These are phyloP conservation scores for Exophiala calicioides DNA, from an alignment of 2,329 filamentous ascomycete species.

Conservation along the genomic window DNA sequence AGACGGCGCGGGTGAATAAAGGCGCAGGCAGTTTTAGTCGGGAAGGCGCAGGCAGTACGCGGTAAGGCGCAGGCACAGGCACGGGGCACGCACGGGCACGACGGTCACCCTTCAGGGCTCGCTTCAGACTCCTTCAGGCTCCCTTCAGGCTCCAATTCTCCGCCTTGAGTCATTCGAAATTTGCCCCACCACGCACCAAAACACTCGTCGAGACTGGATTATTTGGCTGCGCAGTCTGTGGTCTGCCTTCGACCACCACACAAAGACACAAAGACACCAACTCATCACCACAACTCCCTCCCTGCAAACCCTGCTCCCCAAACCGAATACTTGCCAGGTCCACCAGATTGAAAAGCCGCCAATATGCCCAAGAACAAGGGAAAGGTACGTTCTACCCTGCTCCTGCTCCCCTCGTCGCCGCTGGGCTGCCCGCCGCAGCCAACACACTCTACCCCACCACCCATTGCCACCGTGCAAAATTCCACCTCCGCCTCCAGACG, in stretches of 20 bases:
- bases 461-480: no score
- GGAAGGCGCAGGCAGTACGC: no score
- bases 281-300: neutral
- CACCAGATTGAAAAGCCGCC: conserved; percentile 29
- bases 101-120: no score
- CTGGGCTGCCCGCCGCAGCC: no score
- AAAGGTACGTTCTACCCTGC: conserved; percentile 90
- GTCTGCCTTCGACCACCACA: neutral
- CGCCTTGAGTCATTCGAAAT: neutral
- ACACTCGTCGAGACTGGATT: conserved; percentile 2
- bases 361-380: conserved; percentile 99
- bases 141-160: no score
- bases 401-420: no score
- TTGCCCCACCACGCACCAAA: conserved; percentile 7
- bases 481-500: conserved; percentile 5
- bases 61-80: no score
- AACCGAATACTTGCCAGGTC: neutral
- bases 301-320: no score
- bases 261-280: conserved; percentile 9
- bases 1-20: neutral
- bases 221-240: conserved; percentile 12
- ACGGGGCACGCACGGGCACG: no score
- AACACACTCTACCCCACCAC: no score
- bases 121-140: no score
- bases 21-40: neutral